Evolutionary conservation across 768 basidiomycete genomes (phyloP), one percentile per base, ranked within the genome.

Genomic region (Amanita brunnescens): DNA sequence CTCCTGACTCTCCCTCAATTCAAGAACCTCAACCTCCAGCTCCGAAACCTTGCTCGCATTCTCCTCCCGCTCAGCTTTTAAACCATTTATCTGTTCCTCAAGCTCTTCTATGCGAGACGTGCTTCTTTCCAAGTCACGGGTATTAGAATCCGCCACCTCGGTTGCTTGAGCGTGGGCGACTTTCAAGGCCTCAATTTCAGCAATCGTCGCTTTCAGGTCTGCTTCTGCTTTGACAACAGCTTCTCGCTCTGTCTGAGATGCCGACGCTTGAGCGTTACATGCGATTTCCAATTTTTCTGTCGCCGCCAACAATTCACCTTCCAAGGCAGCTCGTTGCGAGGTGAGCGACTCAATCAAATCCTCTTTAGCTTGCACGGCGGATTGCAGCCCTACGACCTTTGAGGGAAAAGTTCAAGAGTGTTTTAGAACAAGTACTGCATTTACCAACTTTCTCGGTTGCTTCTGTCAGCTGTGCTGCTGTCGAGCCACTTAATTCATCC

Each of bases 11-110:
- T 92, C 89, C 63, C 76, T 87, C 54, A 84, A 60, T 66, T 91
- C 89, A 52, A 91, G 64, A 37, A 90, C 75, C 62, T 91, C 87
- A 45, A 92, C 69, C 68, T 92, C 90, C 21, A 90, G 71, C 59
- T 92, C 89, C 0, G 86, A 87, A 3, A 91, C 69, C 64, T 82
- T 88, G 60, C 68, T 71, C 7, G 81, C 77, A 37, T 69, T 80
- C 52, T 89, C 87, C 59, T 85, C 86, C 59, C 80, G 83, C 65
- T 87, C 84, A 10, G 62, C 62, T 62, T 78, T 80, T 54, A 89
- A 64, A 42, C 69, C 69, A 4, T 73, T 66, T 10, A 68, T 70
- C 53, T 76, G 76, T 24, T 66, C 61, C 55, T 81, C 76, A 12
- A 79, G 67, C 18, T 73, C 70, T 21, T 64, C 57, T 40, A 81